Evolutionary conservation across 768 basidiomycete genomes (phyloP), one percentile per base, ranked within the genome.

Genomic region (Boletus pseudo-olivaceus): DNA sequence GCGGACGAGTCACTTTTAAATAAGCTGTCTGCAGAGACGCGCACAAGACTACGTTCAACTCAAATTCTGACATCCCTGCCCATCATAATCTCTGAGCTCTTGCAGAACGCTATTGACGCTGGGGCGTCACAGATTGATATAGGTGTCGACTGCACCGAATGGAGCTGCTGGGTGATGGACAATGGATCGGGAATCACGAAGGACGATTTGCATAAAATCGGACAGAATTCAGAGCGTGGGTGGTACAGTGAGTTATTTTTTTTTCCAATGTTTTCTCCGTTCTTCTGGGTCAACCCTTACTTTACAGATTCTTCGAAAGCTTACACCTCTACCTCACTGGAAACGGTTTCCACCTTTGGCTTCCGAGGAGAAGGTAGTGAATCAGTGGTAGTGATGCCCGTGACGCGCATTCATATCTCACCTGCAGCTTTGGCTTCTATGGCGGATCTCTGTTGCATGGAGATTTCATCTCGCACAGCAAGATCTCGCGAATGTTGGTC

Each of bases 81-180:
- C 8, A 84, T 88, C 65, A 76, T 95, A 53, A 75, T 95, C 20
- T 85, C 85, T 2, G 93, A 98, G 70, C 82, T 98, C 34, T 69
- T 94, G 11, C 94, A 95, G 67, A 98, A 98, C 67, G 79, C 91
- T 3, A 76, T 98, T 9, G 96, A 98, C 62, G 91, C 95, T 3
- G 76, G 77, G 29, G 83, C 93, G 0, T 75, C 70, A 15, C 76
- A 78, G 20, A 76, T 98, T 47, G 84, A 88, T 39, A 73, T 93
- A 44, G 84, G 86, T 4, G 66, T 97, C 2, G 81, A 93, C 64
- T 82, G 83, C 47, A 80, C 80, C 41, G 83, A 87, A 41, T 95
- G 93, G 91, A 76, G 78, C 7, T 86, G 92, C 62, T 87, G 90
- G 82, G 88, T 95, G 9, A 78, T 79, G 62, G 96, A 98, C 72